Conservation (phyloP, 371 early-diverging fungal species). For the Lichtheimia corymbifera region DNA sequence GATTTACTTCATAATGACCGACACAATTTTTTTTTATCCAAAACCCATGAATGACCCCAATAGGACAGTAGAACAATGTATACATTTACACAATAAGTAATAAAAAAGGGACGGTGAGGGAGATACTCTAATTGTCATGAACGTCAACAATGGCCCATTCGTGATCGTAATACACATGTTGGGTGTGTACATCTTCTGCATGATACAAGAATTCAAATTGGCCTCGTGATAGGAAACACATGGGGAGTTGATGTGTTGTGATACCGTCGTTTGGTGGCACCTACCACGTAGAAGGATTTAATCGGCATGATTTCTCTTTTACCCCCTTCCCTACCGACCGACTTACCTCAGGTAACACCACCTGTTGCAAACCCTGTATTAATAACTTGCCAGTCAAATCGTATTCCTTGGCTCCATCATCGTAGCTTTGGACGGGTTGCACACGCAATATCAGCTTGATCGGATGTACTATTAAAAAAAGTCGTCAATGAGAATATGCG, state of each 20-base stretch:
- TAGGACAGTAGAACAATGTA: no score
- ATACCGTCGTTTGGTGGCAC: constrained; percentile 25
- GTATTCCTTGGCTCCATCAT: constrained; percentile 66
- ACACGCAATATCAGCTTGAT: constrained; percentile 62
- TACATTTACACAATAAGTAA: no score
- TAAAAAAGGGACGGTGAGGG: no score
- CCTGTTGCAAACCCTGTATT: constrained; percentile 64
- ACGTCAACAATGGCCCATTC: constrained; percentile 47
- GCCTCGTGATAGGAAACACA: constrained; percentile 65
- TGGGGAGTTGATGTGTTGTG: constrained; percentile 45
- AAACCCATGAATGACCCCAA: no score
- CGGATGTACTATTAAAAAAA: constrained; percentile 36
- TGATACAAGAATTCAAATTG: constrained; percentile 66
- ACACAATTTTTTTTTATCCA: no score
- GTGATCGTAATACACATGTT: constrained; percentile 61
- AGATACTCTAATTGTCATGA: constrained; percentile 1
- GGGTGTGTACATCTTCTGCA: constrained; percentile 64
- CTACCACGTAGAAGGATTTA: constrained; percentile 19
- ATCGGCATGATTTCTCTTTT: background rate
- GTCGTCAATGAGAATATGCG: background rate
- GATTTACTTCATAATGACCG: no score
- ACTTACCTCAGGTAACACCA: constrained; percentile 60
- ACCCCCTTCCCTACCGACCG: background rate
- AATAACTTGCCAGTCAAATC: constrained; percentile 59
- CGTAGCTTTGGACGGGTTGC: constrained; percentile 69